Percentiles rank a stretch among this genome's conserved stretches.
These are phyloP conservation scores for Calonectria pseudoreteaudii DNA, from an alignment of 2,329 filamentous ascomycete genomes.

Conservation along the genomic window DNA sequence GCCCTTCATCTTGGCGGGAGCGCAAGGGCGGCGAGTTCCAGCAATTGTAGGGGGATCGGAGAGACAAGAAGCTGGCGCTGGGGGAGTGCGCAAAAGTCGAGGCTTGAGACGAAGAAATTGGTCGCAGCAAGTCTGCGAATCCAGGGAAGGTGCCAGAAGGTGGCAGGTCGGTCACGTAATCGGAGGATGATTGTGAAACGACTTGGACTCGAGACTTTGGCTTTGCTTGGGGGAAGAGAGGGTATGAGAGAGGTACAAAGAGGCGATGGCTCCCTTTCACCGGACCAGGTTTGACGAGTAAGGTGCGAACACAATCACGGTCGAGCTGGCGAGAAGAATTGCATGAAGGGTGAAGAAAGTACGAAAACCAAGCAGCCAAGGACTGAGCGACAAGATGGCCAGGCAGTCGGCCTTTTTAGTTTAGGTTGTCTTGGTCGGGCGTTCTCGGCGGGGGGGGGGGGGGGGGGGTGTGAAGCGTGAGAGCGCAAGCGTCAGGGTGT, in stretches of 20 bases:
- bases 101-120: background rate
- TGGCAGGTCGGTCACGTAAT: constrained; percentile 34
- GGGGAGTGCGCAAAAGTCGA: background rate
- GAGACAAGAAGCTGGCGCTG: background rate
- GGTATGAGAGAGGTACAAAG: constrained; percentile 12
- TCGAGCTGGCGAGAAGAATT: constrained; percentile 1
- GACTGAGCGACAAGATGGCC: constrained; percentile 20
- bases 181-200: constrained; percentile 24
- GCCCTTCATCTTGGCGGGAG: constrained; percentile 73
- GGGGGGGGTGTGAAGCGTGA: constrained; percentile 33
- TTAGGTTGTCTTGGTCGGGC: constrained; percentile 38
- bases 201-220: constrained; percentile 6
- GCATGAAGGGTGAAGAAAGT: constrained; percentile 1
- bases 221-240: background rate
- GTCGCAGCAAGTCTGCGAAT: background rate
- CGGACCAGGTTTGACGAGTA: constrained; percentile 5
- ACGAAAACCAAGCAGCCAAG: constrained; percentile 10
- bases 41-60: background rate
- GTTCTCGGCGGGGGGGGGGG: constrained; percentile 42
- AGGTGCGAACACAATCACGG: background rate
- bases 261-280: constrained; percentile 17
- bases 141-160: constrained; percentile 24
- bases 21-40: background rate
- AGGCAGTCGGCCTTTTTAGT: constrained; percentile 25
- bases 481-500: constrained; percentile 16